Percentiles rank a stretch among this genome's conserved stretches.
phyloP scores from a whole-genome alignment of 2,329 filamentous ascomycete genomes.

The Pseudopithomyces maydicus region DNA sequence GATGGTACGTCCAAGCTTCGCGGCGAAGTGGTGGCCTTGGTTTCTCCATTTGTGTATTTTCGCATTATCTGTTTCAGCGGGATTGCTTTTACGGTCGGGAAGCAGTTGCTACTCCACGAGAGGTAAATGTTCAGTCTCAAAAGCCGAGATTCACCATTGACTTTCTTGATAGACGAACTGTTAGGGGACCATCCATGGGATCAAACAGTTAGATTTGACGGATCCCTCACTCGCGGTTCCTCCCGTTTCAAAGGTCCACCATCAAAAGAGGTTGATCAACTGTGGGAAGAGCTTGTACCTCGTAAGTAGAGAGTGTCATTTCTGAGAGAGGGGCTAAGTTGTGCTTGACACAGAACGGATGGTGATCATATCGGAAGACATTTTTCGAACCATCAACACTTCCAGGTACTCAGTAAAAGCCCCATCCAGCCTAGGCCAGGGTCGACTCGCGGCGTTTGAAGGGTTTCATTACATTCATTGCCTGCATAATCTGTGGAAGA shows the following conservation, averaged over 20 bases:
- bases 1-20: background rate
- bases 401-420: conserved; percentile 5
- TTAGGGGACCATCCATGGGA: conserved; percentile 3
- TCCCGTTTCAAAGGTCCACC: conserved; percentile 6
- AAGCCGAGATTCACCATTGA: background rate
- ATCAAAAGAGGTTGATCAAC: conserved; percentile 1
- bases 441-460: conserved; percentile 6
- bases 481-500: conserved; percentile 5
- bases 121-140: background rate
- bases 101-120: background rate
- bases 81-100: background rate
- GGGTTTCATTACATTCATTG: conserved; percentile 10
- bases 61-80: background rate
- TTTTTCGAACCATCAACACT: conserved; percentile 7
- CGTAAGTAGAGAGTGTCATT: background rate
- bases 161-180: background rate
- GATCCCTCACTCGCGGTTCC: background rate
- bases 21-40: background rate
- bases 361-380: conserved; percentile 6
- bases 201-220: background rate
- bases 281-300: conserved; percentile 3
- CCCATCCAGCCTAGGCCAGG: conserved; percentile 2
- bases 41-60: background rate
- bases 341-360: background rate
- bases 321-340: background rate